phyloP scores from a whole-genome alignment of 23 red algal genomes.

The Cyanidioschyzon merolae region DNA sequence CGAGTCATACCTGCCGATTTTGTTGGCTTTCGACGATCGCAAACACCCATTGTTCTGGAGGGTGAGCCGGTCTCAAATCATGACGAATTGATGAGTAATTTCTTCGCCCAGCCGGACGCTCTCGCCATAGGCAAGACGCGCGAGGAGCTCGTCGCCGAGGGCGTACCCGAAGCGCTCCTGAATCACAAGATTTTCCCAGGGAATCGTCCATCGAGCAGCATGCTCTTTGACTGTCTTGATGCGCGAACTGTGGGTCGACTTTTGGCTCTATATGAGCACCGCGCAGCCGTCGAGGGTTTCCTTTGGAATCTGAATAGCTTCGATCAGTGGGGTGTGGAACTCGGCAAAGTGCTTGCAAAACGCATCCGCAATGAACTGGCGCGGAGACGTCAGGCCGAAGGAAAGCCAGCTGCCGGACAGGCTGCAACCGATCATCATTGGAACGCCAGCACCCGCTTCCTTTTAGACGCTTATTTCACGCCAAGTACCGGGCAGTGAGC shows the following conservation, averaged over 20 bases:
- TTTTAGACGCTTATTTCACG: background rate
- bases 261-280: slow-evolving; percentile 92
- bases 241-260: slow-evolving; percentile 59
- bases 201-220: slow-evolving; percentile 49
- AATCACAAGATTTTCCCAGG: slow-evolving; percentile 83
- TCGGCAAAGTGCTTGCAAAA: slow-evolving; percentile 92
- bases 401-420: background rate
- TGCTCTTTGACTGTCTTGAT: slow-evolving; percentile 45
- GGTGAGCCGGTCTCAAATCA: slow-evolving; percentile 80
- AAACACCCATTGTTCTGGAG: slow-evolving; percentile 40
- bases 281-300: slow-evolving; percentile 86
- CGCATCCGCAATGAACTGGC: slow-evolving; percentile 41
- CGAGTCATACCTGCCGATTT: slow-evolving; percentile 94
- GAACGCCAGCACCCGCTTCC: background rate
- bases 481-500: background rate
- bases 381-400: background rate
- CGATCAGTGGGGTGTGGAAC: slow-evolving; percentile 98
- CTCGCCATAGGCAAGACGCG: slow-evolving; percentile 80
- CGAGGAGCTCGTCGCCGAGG: slow-evolving; percentile 63
- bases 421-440: background rate
- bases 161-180: slow-evolving; percentile 53
- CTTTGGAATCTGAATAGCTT: slow-evolving; percentile 96
- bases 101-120: slow-evolving; percentile 94
- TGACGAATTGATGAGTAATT: slow-evolving; percentile 97
- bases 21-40: slow-evolving; percentile 66